Evolutionary conservation across 768 basidiomycete species (phyloP).

Genomic region (Scleroderma citrinum): DNA sequence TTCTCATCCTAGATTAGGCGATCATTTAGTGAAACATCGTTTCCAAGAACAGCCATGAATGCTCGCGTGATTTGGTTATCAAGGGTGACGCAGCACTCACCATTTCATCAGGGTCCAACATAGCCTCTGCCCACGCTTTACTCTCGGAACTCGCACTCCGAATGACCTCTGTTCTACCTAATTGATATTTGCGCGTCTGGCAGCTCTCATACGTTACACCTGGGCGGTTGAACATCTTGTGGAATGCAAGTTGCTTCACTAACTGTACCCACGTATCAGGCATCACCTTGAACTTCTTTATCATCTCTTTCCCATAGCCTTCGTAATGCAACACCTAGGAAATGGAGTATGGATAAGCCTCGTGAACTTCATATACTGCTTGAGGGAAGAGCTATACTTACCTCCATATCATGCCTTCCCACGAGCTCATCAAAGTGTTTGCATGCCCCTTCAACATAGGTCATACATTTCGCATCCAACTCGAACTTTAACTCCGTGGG

Average conservation of each 20-base stretch:
- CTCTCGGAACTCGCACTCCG: constrained; percentile 78
- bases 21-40: not conserved
- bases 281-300: constrained; percentile 77
- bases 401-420: constrained; percentile 71
- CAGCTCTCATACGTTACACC: constrained; percentile 89
- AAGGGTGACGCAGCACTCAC: constrained; percentile 31
- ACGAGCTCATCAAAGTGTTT: constrained; percentile 72
- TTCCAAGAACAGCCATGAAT: not conserved
- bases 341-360: constrained; percentile 7
- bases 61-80: not conserved
- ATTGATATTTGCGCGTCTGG: constrained; percentile 89
- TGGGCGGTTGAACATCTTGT: constrained; percentile 71
- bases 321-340: constrained; percentile 72
- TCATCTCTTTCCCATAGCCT: constrained; percentile 81
- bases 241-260: constrained; percentile 93
- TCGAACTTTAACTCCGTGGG: constrained; percentile 70
- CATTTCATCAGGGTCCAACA: constrained; percentile 53
- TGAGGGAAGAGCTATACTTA: constrained; percentile 25
- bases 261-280: constrained; percentile 96
- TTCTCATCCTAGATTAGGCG: constrained; percentile 38
- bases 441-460: constrained; percentile 53
- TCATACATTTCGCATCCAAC: constrained; percentile 48
- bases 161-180: constrained; percentile 93
- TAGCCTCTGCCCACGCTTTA: constrained; percentile 84
- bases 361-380: not conserved